Evolutionary conservation across 2,329 filamentous ascomycete species (phyloP).

Genomic region (Exserohilum rostratum): DNA sequence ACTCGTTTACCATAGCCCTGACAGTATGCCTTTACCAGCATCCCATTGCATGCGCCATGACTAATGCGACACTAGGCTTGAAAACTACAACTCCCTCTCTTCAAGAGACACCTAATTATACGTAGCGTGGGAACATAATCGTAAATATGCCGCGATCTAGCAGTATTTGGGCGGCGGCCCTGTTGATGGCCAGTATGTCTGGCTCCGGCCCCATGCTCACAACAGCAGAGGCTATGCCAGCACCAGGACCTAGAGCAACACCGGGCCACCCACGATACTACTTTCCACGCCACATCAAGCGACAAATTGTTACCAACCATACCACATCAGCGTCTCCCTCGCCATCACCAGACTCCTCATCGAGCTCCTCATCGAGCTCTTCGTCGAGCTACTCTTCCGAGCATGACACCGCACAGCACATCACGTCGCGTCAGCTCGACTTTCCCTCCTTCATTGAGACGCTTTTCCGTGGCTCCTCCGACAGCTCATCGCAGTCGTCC

Average conservation of each 20-base stretch:
- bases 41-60: constrained; percentile 9
- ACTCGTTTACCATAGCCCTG: constrained; percentile 56
- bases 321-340: constrained; percentile 38
- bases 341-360: constrained; percentile 11
- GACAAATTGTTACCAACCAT: constrained; percentile 48
- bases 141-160: constrained; percentile 53
- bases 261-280: constrained; percentile 52
- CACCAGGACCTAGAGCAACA: constrained; percentile 46
- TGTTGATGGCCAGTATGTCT: constrained; percentile 53
- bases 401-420: not conserved
- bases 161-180: constrained; percentile 54
- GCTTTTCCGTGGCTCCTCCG: constrained; percentile 27
- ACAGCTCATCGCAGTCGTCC: constrained; percentile 15
- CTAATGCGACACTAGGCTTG: constrained; percentile 25
- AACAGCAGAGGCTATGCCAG: constrained; percentile 57
- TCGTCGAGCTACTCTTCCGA: constrained; percentile 3
- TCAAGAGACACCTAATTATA: constrained; percentile 33
- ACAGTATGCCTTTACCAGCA: constrained; percentile 40
- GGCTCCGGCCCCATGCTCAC: constrained; percentile 54
- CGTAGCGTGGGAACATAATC: constrained; percentile 38
- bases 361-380: constrained; percentile 20
- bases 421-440: constrained; percentile 31
- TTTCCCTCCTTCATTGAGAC: constrained; percentile 37
- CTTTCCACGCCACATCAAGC: constrained; percentile 55
- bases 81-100: constrained; percentile 19